These are phyloP conservation scores for Lunasporangiospora selenospora DNA, from an alignment of 192 early-diverging fungal species.

Conservation along the genomic window DNA sequence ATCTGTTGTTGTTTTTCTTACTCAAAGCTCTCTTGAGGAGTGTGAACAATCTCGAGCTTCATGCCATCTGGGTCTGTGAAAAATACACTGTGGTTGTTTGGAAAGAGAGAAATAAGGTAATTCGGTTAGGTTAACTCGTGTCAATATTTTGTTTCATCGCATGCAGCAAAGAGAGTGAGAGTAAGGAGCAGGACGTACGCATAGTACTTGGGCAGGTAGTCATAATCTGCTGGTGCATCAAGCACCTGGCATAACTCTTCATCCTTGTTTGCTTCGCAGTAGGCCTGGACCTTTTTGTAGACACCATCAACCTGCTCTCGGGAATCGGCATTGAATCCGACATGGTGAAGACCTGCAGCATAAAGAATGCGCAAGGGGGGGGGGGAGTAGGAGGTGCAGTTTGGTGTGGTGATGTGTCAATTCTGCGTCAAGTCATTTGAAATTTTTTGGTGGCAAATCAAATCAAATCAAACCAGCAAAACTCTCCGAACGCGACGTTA, in stretches of 20 bases:
- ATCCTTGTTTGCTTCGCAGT: background rate
- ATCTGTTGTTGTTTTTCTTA: too few relatives aligned
- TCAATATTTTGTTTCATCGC: too few relatives aligned
- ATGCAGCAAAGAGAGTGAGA: background rate
- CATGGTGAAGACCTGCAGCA: slow-evolving; percentile 5
- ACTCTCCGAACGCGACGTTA: too few relatives aligned
- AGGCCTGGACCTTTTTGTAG: background rate
- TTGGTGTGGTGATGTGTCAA: background rate
- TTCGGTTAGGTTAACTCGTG: too few relatives aligned
- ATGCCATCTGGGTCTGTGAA: background rate
- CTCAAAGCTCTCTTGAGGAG: too few relatives aligned
- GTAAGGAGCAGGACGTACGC: background rate
- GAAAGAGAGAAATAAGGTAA: background rate
- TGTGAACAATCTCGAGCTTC: background rate
- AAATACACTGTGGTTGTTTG: background rate
- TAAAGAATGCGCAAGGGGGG: background rate
- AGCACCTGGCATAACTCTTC: background rate
- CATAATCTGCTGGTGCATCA: slow-evolving; percentile 7
- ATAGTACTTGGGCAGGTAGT: slow-evolving; percentile 9
- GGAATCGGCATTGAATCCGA: slow-evolving; percentile 6
- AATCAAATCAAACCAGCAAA: too few relatives aligned
- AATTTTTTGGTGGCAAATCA: too few relatives aligned
- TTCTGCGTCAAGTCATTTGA: too few relatives aligned
- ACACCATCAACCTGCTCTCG: slow-evolving; percentile 4
- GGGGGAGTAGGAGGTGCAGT: too few relatives aligned